Conservation (phyloP, 768 basidiomycete genomes). For the Tubosaeta sp. region DNA sequence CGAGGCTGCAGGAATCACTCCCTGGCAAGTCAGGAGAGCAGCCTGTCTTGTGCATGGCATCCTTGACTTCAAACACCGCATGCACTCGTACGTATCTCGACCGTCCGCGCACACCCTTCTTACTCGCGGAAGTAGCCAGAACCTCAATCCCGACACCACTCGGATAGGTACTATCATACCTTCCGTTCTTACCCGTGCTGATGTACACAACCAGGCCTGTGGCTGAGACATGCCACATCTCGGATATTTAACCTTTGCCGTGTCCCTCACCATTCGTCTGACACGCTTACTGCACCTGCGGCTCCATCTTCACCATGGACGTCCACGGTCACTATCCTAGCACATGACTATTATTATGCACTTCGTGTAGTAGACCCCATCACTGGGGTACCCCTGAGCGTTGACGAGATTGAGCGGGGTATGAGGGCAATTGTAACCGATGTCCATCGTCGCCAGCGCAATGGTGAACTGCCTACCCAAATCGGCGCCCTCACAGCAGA, state of each 20-base stretch:
- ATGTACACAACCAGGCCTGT: conserved; percentile 42
- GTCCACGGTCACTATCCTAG: conserved; percentile 61
- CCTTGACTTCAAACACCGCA: conserved; percentile 64
- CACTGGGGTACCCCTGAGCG: conserved; percentile 29
- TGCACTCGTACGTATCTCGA: conserved; percentile 51
- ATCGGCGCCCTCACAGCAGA: conserved; percentile 77
- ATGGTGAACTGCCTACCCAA: conserved; percentile 54
- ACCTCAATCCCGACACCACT: conserved; percentile 65
- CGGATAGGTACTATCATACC: conserved; percentile 51
- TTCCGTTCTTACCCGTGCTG: not conserved
- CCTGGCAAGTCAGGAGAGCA: conserved; percentile 83
- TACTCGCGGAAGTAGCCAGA: conserved; percentile 45
- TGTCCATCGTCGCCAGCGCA: conserved; percentile 45
- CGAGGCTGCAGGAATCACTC: conserved; percentile 43
- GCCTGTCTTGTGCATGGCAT: conserved; percentile 76
- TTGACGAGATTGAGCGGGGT: conserved; percentile 41
- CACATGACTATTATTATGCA: conserved; percentile 76
- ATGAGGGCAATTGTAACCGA: conserved; percentile 51
- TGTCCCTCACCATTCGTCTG: conserved; percentile 64
- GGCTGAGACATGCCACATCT: conserved; percentile 55
- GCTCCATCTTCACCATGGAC: conserved; percentile 37
- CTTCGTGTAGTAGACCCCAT: conserved; percentile 52
- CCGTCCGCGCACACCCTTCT: conserved; percentile 1
- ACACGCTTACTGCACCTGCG: conserved; percentile 49
- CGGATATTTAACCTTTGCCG: conserved; percentile 77